Conservation (phyloP, 2,329 filamentous ascomycete genomes). For the Eutypa lata region DNA sequence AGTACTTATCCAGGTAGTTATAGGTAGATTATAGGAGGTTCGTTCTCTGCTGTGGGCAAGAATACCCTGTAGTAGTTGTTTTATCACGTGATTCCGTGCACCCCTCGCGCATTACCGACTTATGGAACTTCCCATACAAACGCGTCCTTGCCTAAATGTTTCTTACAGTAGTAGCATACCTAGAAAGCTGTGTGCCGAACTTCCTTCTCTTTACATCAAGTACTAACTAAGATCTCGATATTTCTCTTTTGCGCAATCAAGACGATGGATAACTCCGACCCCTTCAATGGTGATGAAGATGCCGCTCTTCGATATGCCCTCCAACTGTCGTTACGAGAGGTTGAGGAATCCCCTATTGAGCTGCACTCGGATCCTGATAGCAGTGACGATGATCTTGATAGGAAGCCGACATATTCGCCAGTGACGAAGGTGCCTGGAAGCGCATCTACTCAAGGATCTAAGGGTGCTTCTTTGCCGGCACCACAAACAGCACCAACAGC, state of each 20-base stretch:
- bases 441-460: not conserved
- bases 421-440: conserved; percentile 13
- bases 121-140: not conserved
- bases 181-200: too few species aligned
- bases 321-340: conserved; percentile 49
- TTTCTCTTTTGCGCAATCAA: too few species aligned
- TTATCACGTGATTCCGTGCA: not conserved
- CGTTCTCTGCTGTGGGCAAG: too few species aligned
- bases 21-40: too few species aligned
- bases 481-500: conserved; percentile 5
- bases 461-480: not conserved
- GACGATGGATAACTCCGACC: conserved; percentile 23
- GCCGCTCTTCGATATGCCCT: conserved; percentile 60
- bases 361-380: conserved; percentile 29
- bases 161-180: not conserved
- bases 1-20: too few species aligned
- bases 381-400: conserved; percentile 25
- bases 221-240: too few species aligned
- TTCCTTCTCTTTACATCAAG: too few species aligned
- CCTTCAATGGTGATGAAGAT: conserved; percentile 45
- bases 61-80: not conserved
- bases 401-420: conserved; percentile 16
- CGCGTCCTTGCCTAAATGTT: not conserved
- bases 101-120: not conserved
- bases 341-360: conserved; percentile 22